Percentiles rank a stretch among this genome's conserved stretches.
Evolutionary conservation across 2,329 filamentous ascomycete species (phyloP).

Genomic region (Aspergillus ochraceus): DNA sequence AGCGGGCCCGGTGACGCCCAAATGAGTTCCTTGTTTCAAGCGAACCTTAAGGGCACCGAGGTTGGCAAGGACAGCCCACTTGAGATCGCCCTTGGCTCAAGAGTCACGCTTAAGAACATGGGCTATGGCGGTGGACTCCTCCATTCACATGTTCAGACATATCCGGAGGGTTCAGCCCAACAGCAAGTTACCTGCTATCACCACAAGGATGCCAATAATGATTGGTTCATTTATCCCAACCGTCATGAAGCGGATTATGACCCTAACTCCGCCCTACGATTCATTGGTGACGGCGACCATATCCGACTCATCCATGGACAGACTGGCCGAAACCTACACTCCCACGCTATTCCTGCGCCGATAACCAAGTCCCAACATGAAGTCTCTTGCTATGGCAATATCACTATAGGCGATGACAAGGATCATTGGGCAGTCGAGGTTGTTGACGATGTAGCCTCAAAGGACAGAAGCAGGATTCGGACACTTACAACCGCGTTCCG

Average conservation of each 20-base stretch:
- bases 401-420: slow-evolving; percentile 93
- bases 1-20: slow-evolving; percentile 97
- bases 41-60: slow-evolving; percentile 88
- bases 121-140: slow-evolving; percentile 95
- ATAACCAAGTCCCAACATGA: slow-evolving; percentile 87
- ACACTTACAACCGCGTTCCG: slow-evolving; percentile 94
- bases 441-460: slow-evolving; percentile 82
- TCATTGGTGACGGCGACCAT: slow-evolving; percentile 72
- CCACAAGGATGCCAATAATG: slow-evolving; percentile 99
- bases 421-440: slow-evolving; percentile 97
- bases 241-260: slow-evolving; percentile 73
- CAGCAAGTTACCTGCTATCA: slow-evolving; percentile 99
- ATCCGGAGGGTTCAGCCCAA: slow-evolving; percentile 87
- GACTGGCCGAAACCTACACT: slow-evolving; percentile 96
- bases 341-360: slow-evolving; percentile 84
- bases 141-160: slow-evolving; percentile 95
- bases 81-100: slow-evolving; percentile 85
- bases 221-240: slow-evolving; percentile 99
- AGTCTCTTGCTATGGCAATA: slow-evolving; percentile 94
- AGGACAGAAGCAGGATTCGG: slow-evolving; percentile 79
- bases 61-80: slow-evolving; percentile 93
- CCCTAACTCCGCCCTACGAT: slow-evolving; percentile 67
- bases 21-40: slow-evolving; percentile 99
- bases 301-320: slow-evolving; percentile 91
- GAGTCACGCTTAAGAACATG: slow-evolving; percentile 97